Evolutionary conservation across 129 eudicot genomes (phyloP).

Genomic region (Cynara cardunculus): DNA sequence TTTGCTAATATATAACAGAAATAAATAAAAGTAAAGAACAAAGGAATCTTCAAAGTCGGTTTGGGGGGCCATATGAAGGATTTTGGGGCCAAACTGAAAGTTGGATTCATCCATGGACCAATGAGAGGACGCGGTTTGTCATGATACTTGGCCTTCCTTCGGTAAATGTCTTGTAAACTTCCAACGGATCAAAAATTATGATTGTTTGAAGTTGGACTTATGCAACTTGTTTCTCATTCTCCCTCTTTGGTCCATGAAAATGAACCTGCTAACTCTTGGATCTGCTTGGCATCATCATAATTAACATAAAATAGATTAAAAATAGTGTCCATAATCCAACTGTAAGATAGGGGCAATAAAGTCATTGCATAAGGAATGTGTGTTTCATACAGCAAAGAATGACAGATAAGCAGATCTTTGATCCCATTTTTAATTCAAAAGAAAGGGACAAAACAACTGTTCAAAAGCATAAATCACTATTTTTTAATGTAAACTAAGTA

Average conservation of each 20-base stretch:
- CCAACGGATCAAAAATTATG: neutral
- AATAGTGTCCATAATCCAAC: neutral
- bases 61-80: neutral
- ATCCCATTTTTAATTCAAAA: neutral
- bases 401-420: neutral
- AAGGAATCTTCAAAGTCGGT: neutral
- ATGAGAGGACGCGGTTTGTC: neutral
- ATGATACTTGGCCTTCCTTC: neutral
- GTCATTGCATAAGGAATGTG: neutral
- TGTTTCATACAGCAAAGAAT: neutral
- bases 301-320: neutral
- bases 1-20: neutral
- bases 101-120: neutral
- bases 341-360: neutral
- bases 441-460: neutral
- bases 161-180: neutral
- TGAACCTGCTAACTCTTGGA: neutral
- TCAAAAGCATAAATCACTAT: neutral
- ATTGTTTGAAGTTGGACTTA: neutral
- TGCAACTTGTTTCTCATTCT: neutral
- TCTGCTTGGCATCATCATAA: neutral
- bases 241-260: neutral
- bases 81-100: neutral
- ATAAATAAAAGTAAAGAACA: neutral
- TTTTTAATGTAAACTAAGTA: neutral